Percentiles rank a stretch among this genome's conserved stretches.
Conservation (phyloP, 2,329 filamentous ascomycete species). For the Lecanicillium sp. region DNA sequence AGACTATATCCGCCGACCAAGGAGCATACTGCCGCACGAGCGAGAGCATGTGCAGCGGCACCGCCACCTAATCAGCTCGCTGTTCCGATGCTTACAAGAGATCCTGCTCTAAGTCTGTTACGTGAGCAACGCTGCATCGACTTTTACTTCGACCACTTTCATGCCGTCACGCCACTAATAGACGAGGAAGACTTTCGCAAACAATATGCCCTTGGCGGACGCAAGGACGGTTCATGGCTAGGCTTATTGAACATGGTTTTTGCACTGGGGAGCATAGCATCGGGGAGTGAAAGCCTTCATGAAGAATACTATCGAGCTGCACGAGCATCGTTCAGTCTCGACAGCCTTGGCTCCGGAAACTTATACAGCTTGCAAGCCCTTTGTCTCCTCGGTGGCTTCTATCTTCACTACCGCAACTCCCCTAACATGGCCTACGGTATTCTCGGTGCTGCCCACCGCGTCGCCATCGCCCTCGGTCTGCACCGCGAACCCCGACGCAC, state of each 20-base stretch:
- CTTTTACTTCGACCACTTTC: constrained; percentile 56
- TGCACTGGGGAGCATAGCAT: constrained; percentile 54
- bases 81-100: constrained; percentile 32
- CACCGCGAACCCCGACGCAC: constrained; percentile 50
- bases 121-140: constrained; percentile 42
- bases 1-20: constrained; percentile 27
- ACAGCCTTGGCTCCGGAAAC: constrained; percentile 52
- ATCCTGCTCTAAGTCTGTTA: constrained; percentile 33
- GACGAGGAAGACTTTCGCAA: constrained; percentile 55
- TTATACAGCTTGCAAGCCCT: constrained; percentile 71
- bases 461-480: constrained; percentile 68
- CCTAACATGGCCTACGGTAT: constrained; percentile 72
- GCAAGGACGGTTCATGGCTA: constrained; percentile 53
- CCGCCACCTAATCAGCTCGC: constrained; percentile 22
- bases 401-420: constrained; percentile 71
- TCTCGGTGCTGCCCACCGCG: constrained; percentile 63
- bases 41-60: constrained; percentile 20
- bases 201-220: constrained; percentile 43
- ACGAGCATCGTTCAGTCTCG: constrained; percentile 46
- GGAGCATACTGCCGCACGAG: constrained; percentile 21
- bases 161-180: constrained; percentile 53
- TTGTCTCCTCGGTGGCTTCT: constrained; percentile 66
- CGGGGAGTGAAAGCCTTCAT: constrained; percentile 49
- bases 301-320: constrained; percentile 51
- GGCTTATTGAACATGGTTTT: constrained; percentile 58